These are phyloP conservation scores for Orbilia blumenaviensis DNA, from an alignment of 2,329 filamentous ascomycete species.

Conservation along the genomic window DNA sequence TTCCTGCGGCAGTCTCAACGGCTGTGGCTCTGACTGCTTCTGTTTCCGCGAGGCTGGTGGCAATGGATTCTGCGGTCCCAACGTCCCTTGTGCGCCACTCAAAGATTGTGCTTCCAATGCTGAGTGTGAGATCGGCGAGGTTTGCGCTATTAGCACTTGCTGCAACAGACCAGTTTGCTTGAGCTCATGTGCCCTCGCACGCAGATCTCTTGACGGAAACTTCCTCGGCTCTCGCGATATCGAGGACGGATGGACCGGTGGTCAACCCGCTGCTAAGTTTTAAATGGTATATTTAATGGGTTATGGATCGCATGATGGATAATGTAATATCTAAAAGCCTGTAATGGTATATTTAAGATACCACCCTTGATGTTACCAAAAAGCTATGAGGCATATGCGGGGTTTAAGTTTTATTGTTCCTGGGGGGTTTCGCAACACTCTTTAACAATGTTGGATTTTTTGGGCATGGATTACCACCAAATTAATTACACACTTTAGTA, in stretches of 20 bases:
- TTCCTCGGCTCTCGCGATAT: neutral
- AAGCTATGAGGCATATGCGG: too few relatives aligned
- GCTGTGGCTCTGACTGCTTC: constrained; percentile 9
- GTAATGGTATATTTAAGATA: too few relatives aligned
- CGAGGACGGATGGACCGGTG: neutral
- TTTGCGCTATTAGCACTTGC: constrained; percentile 18
- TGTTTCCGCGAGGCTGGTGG: neutral
- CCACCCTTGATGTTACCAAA: too few relatives aligned
- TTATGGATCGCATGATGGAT: neutral
- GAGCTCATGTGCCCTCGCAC: neutral
- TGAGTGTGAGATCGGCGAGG: neutral
- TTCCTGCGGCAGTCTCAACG: neutral
- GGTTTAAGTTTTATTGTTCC: too few relatives aligned
- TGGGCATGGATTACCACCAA: too few relatives aligned
- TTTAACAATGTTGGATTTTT: too few relatives aligned
- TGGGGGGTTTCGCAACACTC: too few relatives aligned
- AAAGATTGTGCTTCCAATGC: neutral
- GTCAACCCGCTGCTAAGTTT: neutral
- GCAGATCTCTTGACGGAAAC: neutral
- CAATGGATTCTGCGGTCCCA: constrained; percentile 9
- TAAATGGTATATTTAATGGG: neutral
- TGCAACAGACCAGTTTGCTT: constrained; percentile 10
- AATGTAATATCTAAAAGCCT: neutral
- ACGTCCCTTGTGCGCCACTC: constrained; percentile 1
- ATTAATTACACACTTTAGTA: too few relatives aligned